Evolutionary conservation across 192 early-diverging fungal genomes (phyloP).

Genomic region (Powellomyces hirtus): DNA sequence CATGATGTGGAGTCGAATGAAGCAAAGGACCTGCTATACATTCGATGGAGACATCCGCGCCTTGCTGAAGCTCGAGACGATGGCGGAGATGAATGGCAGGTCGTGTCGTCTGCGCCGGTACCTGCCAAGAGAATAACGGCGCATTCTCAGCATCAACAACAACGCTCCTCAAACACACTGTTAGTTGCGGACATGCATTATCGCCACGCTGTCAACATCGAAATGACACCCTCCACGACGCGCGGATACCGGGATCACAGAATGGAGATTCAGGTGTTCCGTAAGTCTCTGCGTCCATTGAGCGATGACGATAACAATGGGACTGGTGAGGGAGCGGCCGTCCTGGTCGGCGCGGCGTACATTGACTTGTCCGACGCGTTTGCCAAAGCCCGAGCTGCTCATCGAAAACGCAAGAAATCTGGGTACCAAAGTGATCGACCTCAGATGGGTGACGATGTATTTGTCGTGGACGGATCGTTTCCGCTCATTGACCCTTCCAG

Average conservation of each 20-base stretch:
- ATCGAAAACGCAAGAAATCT: conserved; percentile 8
- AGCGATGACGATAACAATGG: not conserved
- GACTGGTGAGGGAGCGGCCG: not conserved
- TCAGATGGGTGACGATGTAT: not conserved
- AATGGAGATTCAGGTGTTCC: not conserved
- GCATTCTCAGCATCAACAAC: not conserved
- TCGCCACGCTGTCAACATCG: not conserved
- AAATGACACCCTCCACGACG: not conserved
- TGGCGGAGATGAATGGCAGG: not conserved
- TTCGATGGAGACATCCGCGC: not conserved
- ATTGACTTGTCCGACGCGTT: conserved; percentile 30
- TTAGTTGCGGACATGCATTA: not conserved
- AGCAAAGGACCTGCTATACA: not conserved
- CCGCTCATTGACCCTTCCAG: conserved; percentile 22
- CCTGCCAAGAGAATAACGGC: no score
- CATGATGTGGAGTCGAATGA: not conserved
- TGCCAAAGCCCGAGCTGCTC: not conserved
- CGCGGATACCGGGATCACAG: not conserved
- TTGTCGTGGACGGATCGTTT: conserved; percentile 14
- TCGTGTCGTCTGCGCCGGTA: not conserved
- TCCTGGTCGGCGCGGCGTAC: conserved; percentile 15
- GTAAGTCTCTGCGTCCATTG: not conserved
- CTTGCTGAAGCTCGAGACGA: not conserved
- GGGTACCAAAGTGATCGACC: not conserved
- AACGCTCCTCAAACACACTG: not conserved